phyloP scores from a whole-genome alignment of 306 rosid species.

The Rubus idaeus region DNA sequence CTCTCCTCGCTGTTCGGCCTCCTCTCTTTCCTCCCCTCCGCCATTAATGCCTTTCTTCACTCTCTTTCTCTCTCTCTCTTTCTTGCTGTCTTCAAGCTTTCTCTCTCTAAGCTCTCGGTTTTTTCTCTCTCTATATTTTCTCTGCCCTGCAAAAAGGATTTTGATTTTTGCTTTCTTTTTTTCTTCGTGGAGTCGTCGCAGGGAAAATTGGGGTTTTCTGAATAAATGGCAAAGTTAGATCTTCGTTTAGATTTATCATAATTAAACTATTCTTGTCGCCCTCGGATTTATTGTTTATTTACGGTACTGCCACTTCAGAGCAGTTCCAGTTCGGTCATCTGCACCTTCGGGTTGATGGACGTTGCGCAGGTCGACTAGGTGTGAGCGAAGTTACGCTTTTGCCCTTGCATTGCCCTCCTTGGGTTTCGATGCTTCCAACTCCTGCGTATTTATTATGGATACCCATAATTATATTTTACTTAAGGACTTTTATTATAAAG shows the following conservation, averaged over 20 bases:
- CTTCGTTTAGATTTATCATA: slow-evolving; percentile 31
- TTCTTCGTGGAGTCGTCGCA: slow-evolving; percentile 42
- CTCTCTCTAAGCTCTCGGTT: slow-evolving; percentile 7
- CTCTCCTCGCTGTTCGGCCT: slow-evolving; percentile 67
- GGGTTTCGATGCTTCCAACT: neutral
- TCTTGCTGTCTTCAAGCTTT: neutral
- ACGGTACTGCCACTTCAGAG: slow-evolving; percentile 38
- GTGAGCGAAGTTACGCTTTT: neutral
- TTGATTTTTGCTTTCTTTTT: neutral
- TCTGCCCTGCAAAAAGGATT: slow-evolving; percentile 5
- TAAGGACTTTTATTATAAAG: too few relatives aligned
- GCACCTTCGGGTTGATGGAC: neutral
- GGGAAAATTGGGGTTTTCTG: slow-evolving; percentile 39
- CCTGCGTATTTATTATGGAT: neutral
- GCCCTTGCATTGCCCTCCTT: slow-evolving; percentile 9
- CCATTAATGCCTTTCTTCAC: slow-evolving; percentile 63
- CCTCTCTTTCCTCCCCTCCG: slow-evolving; percentile 84
- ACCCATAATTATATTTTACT: too few relatives aligned
- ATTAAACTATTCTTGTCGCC: slow-evolving; percentile 3
- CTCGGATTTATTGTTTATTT: slow-evolving; percentile 14
- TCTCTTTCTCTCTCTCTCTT: slow-evolving; percentile 5
- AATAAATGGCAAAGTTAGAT: slow-evolving; percentile 44
- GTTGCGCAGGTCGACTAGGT: slow-evolving; percentile 2
- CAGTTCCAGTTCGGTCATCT: slow-evolving; percentile 17
- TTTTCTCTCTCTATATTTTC: slow-evolving; percentile 18